Evolutionary conservation across 1,139 yeast species (phyloP).

Genomic region (Kodamaea arcana): DNA sequence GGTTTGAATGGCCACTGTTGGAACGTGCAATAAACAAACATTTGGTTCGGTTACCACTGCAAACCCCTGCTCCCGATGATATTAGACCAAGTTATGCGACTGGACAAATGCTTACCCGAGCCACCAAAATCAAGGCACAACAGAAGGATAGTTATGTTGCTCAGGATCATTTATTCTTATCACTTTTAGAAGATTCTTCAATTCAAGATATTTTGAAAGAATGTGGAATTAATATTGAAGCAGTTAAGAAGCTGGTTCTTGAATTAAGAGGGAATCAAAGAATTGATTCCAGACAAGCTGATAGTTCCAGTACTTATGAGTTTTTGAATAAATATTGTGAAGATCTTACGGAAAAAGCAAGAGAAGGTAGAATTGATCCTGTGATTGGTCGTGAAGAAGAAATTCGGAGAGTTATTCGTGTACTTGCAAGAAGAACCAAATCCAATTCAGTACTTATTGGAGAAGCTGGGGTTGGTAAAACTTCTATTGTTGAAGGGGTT

Average conservation of each 20-base stretch:
- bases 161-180: conserved; percentile 87
- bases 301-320: conserved; percentile 79
- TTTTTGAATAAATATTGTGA: conserved; percentile 85
- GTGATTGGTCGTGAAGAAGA: conserved; percentile 99
- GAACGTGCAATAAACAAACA: conserved; percentile 78
- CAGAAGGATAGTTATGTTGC: conserved; percentile 92
- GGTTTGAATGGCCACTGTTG: conserved; percentile 81
- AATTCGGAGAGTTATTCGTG: conserved; percentile 90
- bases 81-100: conserved; percentile 65
- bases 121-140: conserved; percentile 70
- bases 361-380: conserved; percentile 94
- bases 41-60: conserved; percentile 81
- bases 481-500: conserved; percentile 96
- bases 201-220: conserved; percentile 75
- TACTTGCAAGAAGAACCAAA: conserved; percentile 90
- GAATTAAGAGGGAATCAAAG: conserved; percentile 86
- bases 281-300: conserved; percentile 93
- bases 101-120: conserved; percentile 66
- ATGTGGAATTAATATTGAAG: conserved; percentile 61
- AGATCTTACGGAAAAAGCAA: conserved; percentile 89
- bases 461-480: conserved; percentile 99
- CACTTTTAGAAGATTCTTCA: conserved; percentile 73
- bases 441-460: conserved; percentile 96
- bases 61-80: conserved; percentile 80
- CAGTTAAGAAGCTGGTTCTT: conserved; percentile 75